Conservation (phyloP, 768 basidiomycete species). For the Rhizopogon salebrosus region DNA sequence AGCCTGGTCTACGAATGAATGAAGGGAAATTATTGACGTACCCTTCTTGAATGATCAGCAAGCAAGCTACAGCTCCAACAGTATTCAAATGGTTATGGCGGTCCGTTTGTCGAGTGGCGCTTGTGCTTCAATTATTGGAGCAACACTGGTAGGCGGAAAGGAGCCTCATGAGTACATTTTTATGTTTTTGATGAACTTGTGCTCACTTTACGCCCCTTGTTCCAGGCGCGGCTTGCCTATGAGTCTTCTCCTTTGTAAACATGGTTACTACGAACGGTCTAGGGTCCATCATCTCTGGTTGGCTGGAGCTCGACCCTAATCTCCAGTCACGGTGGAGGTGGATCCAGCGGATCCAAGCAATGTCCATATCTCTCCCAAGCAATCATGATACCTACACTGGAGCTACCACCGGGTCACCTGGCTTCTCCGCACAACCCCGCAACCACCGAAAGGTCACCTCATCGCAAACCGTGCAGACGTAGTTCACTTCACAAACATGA, state of each 20-base stretch:
- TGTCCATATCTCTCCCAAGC: too few relatives aligned
- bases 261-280: too few relatives aligned
- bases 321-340: too few relatives aligned
- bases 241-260: too few relatives aligned
- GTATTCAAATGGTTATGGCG: conserved; percentile 53
- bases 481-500: conserved; percentile 1
- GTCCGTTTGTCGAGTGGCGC: conserved; percentile 61
- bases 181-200: conserved; percentile 22
- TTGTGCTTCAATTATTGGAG: conserved; percentile 60
- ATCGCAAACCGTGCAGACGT: too few relatives aligned
- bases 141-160: conserved; percentile 71
- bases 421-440: neutral
- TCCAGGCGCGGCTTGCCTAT: too few relatives aligned
- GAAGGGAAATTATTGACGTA: neutral
- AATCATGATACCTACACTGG: too few relatives aligned
- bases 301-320: too few relatives aligned
- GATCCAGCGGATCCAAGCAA: too few relatives aligned
- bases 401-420: conserved; percentile 4
- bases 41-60: too few relatives aligned
- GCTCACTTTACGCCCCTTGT: neutral
- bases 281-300: too few relatives aligned
- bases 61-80: conserved; percentile 24
- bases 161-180: conserved; percentile 35
- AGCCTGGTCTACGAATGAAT: too few relatives aligned
- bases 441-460: conserved; percentile 2